Conservation (phyloP, 805 yeast species). For the Kluyveromyces wickerhamii region DNA sequence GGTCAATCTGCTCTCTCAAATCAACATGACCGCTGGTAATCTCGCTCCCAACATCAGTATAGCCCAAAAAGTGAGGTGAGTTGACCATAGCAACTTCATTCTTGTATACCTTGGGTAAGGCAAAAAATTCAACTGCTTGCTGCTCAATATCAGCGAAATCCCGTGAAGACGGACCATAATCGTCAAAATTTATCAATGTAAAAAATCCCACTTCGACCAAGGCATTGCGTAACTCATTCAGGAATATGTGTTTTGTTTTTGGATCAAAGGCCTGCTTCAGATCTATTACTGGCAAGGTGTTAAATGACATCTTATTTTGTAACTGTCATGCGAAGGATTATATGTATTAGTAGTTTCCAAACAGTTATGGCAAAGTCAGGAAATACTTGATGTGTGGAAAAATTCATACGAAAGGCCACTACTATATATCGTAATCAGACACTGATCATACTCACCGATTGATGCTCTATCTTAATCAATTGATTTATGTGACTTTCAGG, state of each 20-base stretch:
- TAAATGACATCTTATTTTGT: constrained; percentile 11
- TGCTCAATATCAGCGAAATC: constrained; percentile 32
- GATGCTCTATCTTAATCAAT: too few relatives aligned
- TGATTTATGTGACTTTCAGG: too few relatives aligned
- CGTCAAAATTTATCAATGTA: constrained; percentile 32
- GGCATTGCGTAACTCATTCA: constrained; percentile 34
- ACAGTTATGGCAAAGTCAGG: too few relatives aligned
- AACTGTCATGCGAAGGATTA: too few relatives aligned
- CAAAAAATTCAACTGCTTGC: constrained; percentile 39
- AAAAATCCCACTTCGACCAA: constrained; percentile 51
- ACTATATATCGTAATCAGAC: too few relatives aligned
- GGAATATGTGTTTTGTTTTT: constrained; percentile 35
- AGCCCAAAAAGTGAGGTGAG: constrained; percentile 54
- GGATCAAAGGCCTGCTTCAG: constrained; percentile 33
- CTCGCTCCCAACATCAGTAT: constrained; percentile 49
- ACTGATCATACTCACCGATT: too few relatives aligned
- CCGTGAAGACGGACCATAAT: constrained; percentile 36
- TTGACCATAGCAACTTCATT: constrained; percentile 46
- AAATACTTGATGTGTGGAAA: too few relatives aligned
- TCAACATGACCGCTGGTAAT: constrained; percentile 46
- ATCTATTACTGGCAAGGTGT: constrained; percentile 12
- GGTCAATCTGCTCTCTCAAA: constrained; percentile 55
- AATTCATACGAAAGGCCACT: too few relatives aligned
- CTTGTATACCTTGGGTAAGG: constrained; percentile 35
- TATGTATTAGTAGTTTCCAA: too few relatives aligned